A percentile compares a stretch with the other conserved stretches of the same genome.
Evolutionary conservation across 148 eudicot genomes (phyloP).

Genomic region (Arbutus unedo): DNA sequence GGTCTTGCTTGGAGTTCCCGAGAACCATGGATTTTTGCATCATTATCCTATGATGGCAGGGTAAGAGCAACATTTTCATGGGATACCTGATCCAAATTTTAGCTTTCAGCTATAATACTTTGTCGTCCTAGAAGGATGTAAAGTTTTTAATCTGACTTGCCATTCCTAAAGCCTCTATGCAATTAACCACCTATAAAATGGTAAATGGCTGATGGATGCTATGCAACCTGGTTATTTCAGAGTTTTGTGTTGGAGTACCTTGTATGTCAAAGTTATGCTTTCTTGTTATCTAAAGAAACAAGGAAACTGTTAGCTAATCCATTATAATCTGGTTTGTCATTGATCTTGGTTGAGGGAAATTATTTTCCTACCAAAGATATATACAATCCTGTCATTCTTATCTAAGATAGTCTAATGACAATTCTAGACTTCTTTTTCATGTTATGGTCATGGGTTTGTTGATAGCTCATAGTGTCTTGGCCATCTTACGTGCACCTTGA

Average conservation of each 20-base stretch:
- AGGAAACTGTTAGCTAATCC: neutral
- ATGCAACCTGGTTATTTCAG: neutral
- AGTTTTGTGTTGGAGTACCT: neutral
- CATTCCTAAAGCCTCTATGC: neutral
- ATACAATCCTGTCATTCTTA: neutral
- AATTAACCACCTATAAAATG: neutral
- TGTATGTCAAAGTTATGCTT: neutral
- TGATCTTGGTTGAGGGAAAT: neutral
- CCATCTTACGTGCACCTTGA: no score
- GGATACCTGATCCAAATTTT: neutral
- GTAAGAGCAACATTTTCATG: constrained; percentile 39
- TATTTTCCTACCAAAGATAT: neutral
- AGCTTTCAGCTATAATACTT: neutral
- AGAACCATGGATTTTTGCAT: constrained; percentile 93
- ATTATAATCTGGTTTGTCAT: neutral
- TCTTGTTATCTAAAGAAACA: neutral
- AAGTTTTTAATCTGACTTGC: neutral
- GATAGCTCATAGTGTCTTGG: no score
- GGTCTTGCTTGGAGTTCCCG: constrained; percentile 96
- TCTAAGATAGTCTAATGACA: neutral
- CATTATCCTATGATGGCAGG: constrained; percentile 97
- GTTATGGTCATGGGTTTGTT: no score
- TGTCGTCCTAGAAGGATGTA: neutral
- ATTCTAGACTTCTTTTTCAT: neutral
- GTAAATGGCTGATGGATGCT: neutral